Conservation (phyloP, 805 yeast species). For the Suhomyces vadensis region DNA sequence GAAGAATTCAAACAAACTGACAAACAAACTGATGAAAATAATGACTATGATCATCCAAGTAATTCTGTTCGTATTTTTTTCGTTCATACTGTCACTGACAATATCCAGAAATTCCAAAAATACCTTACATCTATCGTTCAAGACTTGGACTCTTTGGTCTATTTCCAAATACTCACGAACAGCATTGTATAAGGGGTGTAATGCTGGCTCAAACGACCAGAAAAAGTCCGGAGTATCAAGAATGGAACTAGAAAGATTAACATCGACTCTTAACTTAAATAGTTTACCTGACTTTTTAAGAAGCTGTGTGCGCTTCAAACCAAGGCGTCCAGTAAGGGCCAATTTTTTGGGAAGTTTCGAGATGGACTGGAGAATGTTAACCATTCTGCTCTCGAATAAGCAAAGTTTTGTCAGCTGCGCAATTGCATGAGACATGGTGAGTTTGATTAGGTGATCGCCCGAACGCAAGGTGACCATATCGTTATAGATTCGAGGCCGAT, state of each 20-base stretch:
- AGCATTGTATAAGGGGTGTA: slow-evolving; percentile 88
- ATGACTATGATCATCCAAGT: slow-evolving; percentile 87
- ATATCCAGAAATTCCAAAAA: slow-evolving; percentile 92
- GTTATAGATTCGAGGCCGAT: slow-evolving; percentile 77
- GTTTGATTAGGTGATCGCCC: slow-evolving; percentile 88
- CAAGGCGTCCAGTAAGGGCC: slow-evolving; percentile 86
- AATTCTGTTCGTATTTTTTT: slow-evolving; percentile 85
- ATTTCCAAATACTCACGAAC: slow-evolving; percentile 91
- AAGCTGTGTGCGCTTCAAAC: slow-evolving; percentile 80
- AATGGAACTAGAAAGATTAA: slow-evolving; percentile 84
- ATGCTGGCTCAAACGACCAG: slow-evolving; percentile 93
- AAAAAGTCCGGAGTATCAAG: slow-evolving; percentile 95
- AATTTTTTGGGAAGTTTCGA: slow-evolving; percentile 86
- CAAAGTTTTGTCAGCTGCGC: slow-evolving; percentile 94
- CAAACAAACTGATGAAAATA: slow-evolving; percentile 73
- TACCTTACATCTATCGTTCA: slow-evolving; percentile 91
- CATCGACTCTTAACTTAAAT: slow-evolving; percentile 90
- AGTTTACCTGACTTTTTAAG: slow-evolving; percentile 86
- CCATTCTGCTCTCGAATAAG: slow-evolving; percentile 88
- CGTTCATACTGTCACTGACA: slow-evolving; percentile 91
- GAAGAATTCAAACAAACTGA: slow-evolving; percentile 69
- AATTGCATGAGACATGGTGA: slow-evolving; percentile 93
- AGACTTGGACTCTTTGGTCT: slow-evolving; percentile 89
- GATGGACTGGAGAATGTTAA: slow-evolving; percentile 76
- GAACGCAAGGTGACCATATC: slow-evolving; percentile 90